Evolutionary conservation across 768 basidiomycete genomes (phyloP).

Genomic region (Tylopilus plumbeoviolaceoides): DNA sequence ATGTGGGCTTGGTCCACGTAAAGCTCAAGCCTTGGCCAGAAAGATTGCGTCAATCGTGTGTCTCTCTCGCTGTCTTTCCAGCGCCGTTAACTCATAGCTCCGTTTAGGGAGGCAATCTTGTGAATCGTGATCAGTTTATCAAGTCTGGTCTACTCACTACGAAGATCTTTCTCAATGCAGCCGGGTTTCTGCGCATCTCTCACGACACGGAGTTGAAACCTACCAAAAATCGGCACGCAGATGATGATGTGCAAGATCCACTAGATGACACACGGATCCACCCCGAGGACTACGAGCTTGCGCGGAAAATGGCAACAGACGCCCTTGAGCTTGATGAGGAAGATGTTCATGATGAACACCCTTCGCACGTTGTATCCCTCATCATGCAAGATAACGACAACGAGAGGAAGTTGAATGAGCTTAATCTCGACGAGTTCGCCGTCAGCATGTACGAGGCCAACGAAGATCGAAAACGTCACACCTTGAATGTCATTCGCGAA

Average conservation of each 20-base stretch:
- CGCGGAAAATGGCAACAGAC: constrained; percentile 97
- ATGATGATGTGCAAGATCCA: constrained; percentile 77
- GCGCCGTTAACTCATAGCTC: not conserved
- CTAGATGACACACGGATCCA: constrained; percentile 95
- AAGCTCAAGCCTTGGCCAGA: constrained; percentile 79
- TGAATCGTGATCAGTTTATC: constrained; percentile 87
- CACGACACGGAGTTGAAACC: constrained; percentile 65
- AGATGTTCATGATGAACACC: constrained; percentile 88
- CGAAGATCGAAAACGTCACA: constrained; percentile 83
- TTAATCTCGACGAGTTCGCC: constrained; percentile 95
- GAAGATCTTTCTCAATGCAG: constrained; percentile 88
- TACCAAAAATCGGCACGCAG: constrained; percentile 53
- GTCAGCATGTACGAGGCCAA: constrained; percentile 84
- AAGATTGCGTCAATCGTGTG: constrained; percentile 74
- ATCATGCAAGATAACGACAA: constrained; percentile 83
- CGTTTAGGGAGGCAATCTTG: constrained; percentile 75
- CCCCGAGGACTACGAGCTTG: constrained; percentile 95
- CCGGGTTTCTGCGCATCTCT: constrained; percentile 85
- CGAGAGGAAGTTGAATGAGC: constrained; percentile 77
- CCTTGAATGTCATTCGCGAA: constrained; percentile 81
- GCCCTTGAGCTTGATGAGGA: constrained; percentile 97
- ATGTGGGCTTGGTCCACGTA: constrained; percentile 91
- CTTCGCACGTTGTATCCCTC: constrained; percentile 80
- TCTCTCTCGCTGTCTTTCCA: constrained; percentile 8
- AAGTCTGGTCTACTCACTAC: constrained; percentile 75